Evolutionary conservation across 139 green algal species (phyloP), one percentile per base, ranked within the genome.

Genomic region (Micromonas commoda): DNA sequence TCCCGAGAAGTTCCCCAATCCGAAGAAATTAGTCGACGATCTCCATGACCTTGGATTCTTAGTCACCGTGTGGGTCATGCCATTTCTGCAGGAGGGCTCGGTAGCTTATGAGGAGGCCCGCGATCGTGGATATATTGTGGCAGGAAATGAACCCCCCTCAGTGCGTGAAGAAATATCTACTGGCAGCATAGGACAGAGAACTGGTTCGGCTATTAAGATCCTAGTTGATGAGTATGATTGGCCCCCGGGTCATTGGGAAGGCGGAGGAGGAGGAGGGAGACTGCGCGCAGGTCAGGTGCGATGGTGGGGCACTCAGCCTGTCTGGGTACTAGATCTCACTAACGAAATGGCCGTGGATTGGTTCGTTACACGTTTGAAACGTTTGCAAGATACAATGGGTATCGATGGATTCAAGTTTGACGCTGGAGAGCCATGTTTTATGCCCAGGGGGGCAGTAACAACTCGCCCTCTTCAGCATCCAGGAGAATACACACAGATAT

Each of bases 361-460:
- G 87, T 91, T 90, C 76, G 82, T 91, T 33, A 21, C 24, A 33
- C 76, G 87, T 19, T 75, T 91, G 77, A 76, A 80, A n/a, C 26
- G 28, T 0, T 78, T 91, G 31, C 87, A 90, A 73, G 82, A 77
- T 0, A 54, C 77, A 4, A 85, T 82, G 1, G 77, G 75, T 24
- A 75, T 91, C 31, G 86, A 91, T 73, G 87, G 87, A 23, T 91
- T 91, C 78, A 91, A 91, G 81, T 91, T 91, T 51, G 87, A 91
- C 53, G 87, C 86, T 24, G 87, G 87, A 2, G 87, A 91, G 84
- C 87, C 87, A 2, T 91, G 87, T 83, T 91, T 91, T 71, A 73
- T 91, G 29, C 87, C 87, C 0, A 71, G 37, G 2, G 65, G 71
- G 19, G 83, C 86, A 66, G 28, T 29, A 5, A 88, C 84, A 57